These are phyloP conservation scores for Primulina tabacum DNA, from an alignment of 257 asterid genomes.

Conservation along the genomic window DNA sequence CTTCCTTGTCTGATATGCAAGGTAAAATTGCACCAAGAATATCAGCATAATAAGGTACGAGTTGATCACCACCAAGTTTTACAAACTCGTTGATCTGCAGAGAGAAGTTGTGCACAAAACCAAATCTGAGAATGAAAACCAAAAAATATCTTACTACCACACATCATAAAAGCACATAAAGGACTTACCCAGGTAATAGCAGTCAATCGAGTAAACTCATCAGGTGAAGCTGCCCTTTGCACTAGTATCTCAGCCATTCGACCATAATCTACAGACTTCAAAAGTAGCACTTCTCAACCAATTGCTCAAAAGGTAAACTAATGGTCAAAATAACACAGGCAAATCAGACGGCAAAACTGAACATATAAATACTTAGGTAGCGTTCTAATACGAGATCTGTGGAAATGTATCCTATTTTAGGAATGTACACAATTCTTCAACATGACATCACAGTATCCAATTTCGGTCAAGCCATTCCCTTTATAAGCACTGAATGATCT, in stretches of 20 bases:
- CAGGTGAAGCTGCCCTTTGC: constrained; percentile 88
- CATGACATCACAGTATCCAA: neutral
- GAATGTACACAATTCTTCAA: too few species aligned
- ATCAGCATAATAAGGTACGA: constrained; percentile 95
- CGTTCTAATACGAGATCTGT: too few species aligned
- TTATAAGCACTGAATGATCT: neutral
- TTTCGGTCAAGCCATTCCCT: neutral
- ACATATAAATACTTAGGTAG: constrained; percentile 20
- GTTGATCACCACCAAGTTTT: constrained; percentile 99
- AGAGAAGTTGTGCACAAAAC: constrained; percentile 21
- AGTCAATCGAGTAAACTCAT: constrained; percentile 94
- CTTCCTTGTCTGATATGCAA: constrained; percentile 97
- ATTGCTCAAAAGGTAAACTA: constrained; percentile 7
- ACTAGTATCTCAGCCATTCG: constrained; percentile 99
- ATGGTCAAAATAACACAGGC: neutral
- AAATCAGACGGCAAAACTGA: neutral
- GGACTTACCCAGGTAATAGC: constrained; percentile 92
- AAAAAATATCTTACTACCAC: constrained; percentile 2
- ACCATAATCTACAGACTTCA: constrained; percentile 99
- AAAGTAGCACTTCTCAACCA: constrained; percentile 29
- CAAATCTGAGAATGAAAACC: constrained; percentile 22
- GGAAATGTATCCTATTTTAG: neutral
- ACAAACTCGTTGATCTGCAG: constrained; percentile 93
- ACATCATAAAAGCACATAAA: constrained; percentile 18
- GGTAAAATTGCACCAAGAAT: constrained; percentile 96